These are phyloP conservation scores for Candolleomyces eurysporus DNA, from an alignment of 768 basidiomycete genomes.

Conservation along the genomic window DNA sequence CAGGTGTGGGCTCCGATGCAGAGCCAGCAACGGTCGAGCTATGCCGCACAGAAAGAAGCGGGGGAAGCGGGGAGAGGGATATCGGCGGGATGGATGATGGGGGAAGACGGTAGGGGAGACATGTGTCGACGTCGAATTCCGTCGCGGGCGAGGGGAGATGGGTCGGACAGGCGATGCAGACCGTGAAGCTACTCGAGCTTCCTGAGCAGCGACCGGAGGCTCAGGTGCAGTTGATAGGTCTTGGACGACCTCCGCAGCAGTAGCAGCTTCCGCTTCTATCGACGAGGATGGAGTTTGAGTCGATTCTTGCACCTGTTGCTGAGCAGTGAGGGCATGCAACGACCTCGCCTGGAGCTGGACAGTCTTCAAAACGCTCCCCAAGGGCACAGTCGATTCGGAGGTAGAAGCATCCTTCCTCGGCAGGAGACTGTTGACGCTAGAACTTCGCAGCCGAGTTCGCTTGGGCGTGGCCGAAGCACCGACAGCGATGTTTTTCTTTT, in stretches of 20 bases:
- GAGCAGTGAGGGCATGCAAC: conserved; percentile 51
- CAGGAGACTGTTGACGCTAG: conserved; percentile 39
- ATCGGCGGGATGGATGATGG: background rate
- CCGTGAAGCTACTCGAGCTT: background rate
- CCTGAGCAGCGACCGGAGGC: background rate
- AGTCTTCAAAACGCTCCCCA: conserved; percentile 60
- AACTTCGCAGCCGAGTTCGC: conserved; percentile 50
- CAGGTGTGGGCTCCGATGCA: too few species aligned
- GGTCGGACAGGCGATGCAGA: background rate
- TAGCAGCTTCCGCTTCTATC: background rate
- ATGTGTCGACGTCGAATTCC: conserved; percentile 12
- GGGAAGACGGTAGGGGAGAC: conserved; percentile 2
- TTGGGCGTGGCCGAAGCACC: conserved; percentile 23
- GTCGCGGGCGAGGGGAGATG: conserved; percentile 9
- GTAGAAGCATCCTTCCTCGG: background rate
- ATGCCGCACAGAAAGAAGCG: background rate
- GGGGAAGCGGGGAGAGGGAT: conserved; percentile 3
- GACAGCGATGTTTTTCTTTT: conserved; percentile 11
- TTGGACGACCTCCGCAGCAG: background rate
- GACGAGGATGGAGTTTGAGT: background rate
- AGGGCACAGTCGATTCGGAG: conserved; percentile 14
- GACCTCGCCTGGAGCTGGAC: conserved; percentile 64
- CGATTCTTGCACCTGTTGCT: background rate
- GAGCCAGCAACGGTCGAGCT: conserved; percentile 8
- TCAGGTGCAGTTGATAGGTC: background rate